Evolutionary conservation across 495 filamentous ascomycete genomes (phyloP).

Genomic region (Pyronema omphalodes): DNA sequence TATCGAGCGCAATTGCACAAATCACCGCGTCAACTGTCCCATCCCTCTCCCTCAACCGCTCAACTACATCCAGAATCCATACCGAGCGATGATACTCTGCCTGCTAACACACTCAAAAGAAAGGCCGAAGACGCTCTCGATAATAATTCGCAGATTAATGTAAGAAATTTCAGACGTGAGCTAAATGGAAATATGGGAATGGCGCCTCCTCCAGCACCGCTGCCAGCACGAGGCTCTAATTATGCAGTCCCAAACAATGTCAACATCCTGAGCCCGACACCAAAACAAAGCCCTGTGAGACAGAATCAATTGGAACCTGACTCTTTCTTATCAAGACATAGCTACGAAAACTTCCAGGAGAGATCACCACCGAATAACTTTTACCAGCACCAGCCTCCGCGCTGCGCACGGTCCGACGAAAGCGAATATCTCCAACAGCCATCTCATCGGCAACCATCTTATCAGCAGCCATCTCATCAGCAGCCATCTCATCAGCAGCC

Average conservation of each 20-base stretch:
- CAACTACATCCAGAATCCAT: background rate
- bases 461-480: background rate
- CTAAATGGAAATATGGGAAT: constrained; percentile 19
- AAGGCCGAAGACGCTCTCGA: constrained; percentile 10
- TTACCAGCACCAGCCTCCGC: background rate
- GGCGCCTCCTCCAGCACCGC: constrained; percentile 13
- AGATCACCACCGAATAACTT: background rate
- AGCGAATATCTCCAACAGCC: background rate
- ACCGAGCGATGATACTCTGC: background rate
- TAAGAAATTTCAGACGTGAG: constrained; percentile 17
- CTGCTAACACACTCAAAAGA: constrained; percentile 11
- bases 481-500: background rate
- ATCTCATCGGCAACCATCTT: background rate
- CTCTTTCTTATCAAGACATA: background rate
- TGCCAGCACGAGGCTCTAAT: background rate
- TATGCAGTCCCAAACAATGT: too few species aligned
- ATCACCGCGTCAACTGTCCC: background rate
- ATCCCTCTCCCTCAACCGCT: background rate
- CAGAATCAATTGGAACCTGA: background rate
- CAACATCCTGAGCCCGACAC: too few species aligned
- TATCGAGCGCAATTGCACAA: constrained; percentile 6
- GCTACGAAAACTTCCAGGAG: background rate
- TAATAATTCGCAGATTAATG: constrained; percentile 2
- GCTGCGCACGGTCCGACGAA: too few species aligned
- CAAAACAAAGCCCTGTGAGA: background rate